A percentile compares a stretch with the other conserved stretches of the same genome.
Conservation (phyloP, 2,329 filamentous ascomycete species). For the Xylariaceae sp. region DNA sequence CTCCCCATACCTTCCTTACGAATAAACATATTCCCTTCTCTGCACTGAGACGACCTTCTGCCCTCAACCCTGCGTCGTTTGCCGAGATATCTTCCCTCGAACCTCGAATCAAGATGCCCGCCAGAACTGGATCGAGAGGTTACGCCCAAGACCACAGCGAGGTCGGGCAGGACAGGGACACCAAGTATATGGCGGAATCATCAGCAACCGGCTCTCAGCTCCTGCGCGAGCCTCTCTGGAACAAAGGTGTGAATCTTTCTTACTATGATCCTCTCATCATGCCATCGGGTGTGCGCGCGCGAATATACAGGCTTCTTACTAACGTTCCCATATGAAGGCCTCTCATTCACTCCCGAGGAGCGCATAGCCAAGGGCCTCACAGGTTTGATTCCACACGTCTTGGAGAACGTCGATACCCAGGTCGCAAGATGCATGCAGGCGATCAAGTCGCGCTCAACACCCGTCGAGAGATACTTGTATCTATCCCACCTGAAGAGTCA, state of each 20-base stretch:
- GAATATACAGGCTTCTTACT: slow-evolving; percentile 3
- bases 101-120: slow-evolving; percentile 55
- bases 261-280: slow-evolving; percentile 13
- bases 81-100: slow-evolving; percentile 54
- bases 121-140: slow-evolving; percentile 55
- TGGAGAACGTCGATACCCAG: slow-evolving; percentile 56
- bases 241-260: slow-evolving; percentile 49
- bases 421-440: slow-evolving; percentile 66
- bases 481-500: slow-evolving; percentile 68
- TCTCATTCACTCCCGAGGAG: slow-evolving; percentile 60
- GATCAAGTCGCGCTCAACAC: slow-evolving; percentile 62
- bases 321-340: slow-evolving; percentile 41
- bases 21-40: slow-evolving; percentile 48
- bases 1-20: slow-evolving; percentile 47
- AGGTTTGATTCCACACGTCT: slow-evolving; percentile 59
- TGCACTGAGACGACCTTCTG: slow-evolving; percentile 44
- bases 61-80: slow-evolving; percentile 51
- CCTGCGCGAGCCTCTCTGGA: slow-evolving; percentile 58
- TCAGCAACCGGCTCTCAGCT: slow-evolving; percentile 57
- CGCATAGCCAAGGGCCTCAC: slow-evolving; percentile 60
- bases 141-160: slow-evolving; percentile 55
- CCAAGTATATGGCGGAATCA: slow-evolving; percentile 48
- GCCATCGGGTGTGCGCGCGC: background rate
- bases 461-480: slow-evolving; percentile 80
- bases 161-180: slow-evolving; percentile 49